Evolutionary conservation across 192 early-diverging fungal species (phyloP).

Genomic region (Coemansia sp.): DNA sequence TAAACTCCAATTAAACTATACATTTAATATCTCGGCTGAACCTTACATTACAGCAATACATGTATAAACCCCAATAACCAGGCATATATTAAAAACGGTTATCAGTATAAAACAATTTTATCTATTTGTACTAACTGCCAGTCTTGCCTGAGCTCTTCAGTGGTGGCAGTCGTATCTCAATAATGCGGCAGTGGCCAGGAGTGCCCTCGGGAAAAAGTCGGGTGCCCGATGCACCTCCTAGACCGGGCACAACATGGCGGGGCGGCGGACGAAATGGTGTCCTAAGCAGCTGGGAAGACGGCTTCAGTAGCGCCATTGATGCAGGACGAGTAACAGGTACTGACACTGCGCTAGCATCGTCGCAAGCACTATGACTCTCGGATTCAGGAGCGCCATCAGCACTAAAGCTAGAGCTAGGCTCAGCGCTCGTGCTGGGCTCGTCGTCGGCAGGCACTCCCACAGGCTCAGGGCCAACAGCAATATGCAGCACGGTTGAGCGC

Average conservation of each 20-base stretch:
- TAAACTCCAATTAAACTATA: no score
- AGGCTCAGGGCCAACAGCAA: constrained; percentile 35
- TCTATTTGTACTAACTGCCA: neutral
- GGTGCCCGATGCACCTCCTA: constrained; percentile 29
- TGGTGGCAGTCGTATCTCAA: constrained; percentile 42
- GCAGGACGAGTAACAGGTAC: constrained; percentile 10
- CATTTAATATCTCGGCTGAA: no score
- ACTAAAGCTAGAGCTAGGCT: neutral
- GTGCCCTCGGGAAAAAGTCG: constrained; percentile 37
- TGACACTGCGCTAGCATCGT: neutral
- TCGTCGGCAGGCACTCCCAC: constrained; percentile 21
- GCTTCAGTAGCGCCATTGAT: constrained; percentile 21
- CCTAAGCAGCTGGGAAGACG: neutral
- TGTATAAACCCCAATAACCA: no score
- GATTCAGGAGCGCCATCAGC: neutral
- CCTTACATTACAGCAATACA: no score
- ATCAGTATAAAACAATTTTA: neutral
- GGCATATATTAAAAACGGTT: no score
- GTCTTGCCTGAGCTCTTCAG: constrained; percentile 24
- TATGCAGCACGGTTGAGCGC: constrained; percentile 30
- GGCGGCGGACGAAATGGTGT: neutral
- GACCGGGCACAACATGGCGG: constrained; percentile 29
- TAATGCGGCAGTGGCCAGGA: constrained; percentile 33
- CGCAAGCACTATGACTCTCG: neutral
- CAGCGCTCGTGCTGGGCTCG: neutral